phyloP scores from a whole-genome alignment of 768 basidiomycete species.

The Serpula lacrymans region DNA sequence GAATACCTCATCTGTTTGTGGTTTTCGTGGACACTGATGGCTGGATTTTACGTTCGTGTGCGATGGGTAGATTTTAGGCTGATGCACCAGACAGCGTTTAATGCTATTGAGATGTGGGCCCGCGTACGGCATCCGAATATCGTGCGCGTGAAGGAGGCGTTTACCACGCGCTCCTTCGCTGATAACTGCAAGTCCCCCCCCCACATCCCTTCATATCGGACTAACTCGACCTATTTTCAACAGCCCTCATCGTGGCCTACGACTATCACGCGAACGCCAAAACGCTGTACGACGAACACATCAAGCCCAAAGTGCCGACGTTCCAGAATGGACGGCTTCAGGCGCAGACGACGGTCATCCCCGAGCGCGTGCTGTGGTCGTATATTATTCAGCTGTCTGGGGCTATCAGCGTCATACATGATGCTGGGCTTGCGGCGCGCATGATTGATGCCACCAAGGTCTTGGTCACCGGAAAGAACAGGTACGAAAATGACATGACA shows the following conservation, averaged over 20 bases:
- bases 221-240: slow-evolving; percentile 8
- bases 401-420: slow-evolving; percentile 85
- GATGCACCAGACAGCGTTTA: slow-evolving; percentile 77
- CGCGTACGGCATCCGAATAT: slow-evolving; percentile 83
- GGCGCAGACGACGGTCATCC: slow-evolving; percentile 38
- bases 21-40: slow-evolving; percentile 1
- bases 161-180: slow-evolving; percentile 89
- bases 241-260: slow-evolving; percentile 90
- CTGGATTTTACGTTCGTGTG: slow-evolving; percentile 9
- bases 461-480: slow-evolving; percentile 84
- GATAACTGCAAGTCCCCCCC: slow-evolving; percentile 71
- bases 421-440: slow-evolving; percentile 73
- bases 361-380: slow-evolving; percentile 87
- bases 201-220: slow-evolving; percentile 3
- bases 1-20: slow-evolving; percentile 7
- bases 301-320: slow-evolving; percentile 51
- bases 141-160: slow-evolving; percentile 82
- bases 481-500: slow-evolving; percentile 37
- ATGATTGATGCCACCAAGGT: slow-evolving; percentile 87
- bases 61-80: slow-evolving; percentile 90
- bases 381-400: slow-evolving; percentile 88
- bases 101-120: slow-evolving; percentile 81
- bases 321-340: slow-evolving; percentile 34
- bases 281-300: slow-evolving; percentile 77
- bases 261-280: slow-evolving; percentile 82